Evolutionary conservation across 441 rosid genomes (phyloP), one percentile per base, ranked within the genome.

Genomic region (Breynia disticha): DNA sequence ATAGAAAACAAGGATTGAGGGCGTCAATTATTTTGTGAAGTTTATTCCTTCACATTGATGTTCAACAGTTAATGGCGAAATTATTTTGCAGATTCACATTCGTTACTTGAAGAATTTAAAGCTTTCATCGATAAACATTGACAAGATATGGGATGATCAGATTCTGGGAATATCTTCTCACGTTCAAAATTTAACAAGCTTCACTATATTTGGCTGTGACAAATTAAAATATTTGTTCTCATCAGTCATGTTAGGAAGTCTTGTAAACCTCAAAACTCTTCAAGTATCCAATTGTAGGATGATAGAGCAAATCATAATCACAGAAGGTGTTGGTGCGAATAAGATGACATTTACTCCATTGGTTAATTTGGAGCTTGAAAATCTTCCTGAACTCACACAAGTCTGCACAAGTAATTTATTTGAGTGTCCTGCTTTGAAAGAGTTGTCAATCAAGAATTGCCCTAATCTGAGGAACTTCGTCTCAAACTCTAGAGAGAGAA

Each of bases 171-270:
- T 11, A 11, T 16, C 44, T 52, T 16, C n/a, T 15, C 24, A 16
- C 5, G 1, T 43, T 19, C 45, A 20, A 28, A 45, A 20, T 14
- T n/a, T 62, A 21, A 47, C 56, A 17, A 14, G 32, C 24, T 46
- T 63, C 47, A 46, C 0, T 4, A 20, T 64, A 9, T n/a, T 39
- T 6, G 35, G 16, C 3, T 68, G 68, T 55, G 19, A 22, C 1
- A 22, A 54, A 16, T 42, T 64, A 28, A 59, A 55, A 15, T 42
- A 50, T 56, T 0, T 56, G 11, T 63, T 68, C 1, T 1, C 73
- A 7, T 35, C 52, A 16, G 55, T 58, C 3, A 7, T 42, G 0
- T 48, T 48, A 6, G 19, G 16, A 50, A 50, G 35, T 19, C 58
- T 68, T 50, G 48, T 19, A 0, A 64, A 41, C 7, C 60, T 68